A percentile compares a stretch with the other conserved stretches of the same genome.
phyloP scores from a whole-genome alignment of 176 grass and related monocot genomes.

The Aegilops tauschii region DNA sequence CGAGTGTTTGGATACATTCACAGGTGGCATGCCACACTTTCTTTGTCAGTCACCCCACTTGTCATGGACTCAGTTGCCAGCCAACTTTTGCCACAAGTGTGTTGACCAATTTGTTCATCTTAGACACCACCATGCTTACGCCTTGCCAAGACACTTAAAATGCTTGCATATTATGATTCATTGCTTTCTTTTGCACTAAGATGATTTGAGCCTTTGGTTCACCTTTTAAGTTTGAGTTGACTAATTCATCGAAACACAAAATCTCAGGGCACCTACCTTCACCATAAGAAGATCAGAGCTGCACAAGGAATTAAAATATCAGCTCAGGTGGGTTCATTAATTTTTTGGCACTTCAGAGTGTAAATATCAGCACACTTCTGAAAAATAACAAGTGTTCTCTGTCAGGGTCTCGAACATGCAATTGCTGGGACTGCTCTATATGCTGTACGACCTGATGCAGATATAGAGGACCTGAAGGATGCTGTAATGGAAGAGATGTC shows the following conservation, averaged over 20 bases:
- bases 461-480: constrained; percentile 69
- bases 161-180: not conserved
- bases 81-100: not conserved
- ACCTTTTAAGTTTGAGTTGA: constrained; percentile 17
- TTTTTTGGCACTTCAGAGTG: constrained; percentile 8
- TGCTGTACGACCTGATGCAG: constrained; percentile 53
- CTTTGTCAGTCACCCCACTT: not conserved
- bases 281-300: constrained; percentile 93
- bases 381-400: constrained; percentile 15
- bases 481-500: constrained; percentile 88
- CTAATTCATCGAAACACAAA: not conserved
- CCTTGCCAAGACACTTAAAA: not conserved
- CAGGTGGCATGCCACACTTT: not conserved
- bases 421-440: constrained; percentile 90
- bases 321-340: constrained; percentile 52
- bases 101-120: not conserved
- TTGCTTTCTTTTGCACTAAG: not conserved
- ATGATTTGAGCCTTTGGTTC: not conserved
- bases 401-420: constrained; percentile 87
- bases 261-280: constrained; percentile 75
- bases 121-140: not conserved
- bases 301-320: constrained; percentile 96
- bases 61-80: not conserved
- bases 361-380: not conserved
- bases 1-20: not conserved